Base-by-base conservation (phyloP, 2,329 filamentous ascomycete species). In the Fusarium sp. region DNA sequence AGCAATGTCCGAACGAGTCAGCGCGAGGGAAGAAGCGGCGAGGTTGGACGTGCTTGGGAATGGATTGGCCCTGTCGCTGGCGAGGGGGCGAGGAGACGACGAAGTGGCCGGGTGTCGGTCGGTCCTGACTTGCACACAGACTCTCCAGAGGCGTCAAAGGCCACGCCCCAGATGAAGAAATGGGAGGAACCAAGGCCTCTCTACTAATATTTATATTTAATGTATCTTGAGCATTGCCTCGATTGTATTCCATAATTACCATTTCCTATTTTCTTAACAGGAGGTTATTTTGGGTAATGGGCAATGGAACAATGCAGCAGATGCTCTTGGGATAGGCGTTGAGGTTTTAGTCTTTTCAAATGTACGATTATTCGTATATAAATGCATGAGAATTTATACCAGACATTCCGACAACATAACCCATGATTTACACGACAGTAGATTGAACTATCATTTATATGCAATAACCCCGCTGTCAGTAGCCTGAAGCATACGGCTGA, bases 1-100 rank as follows among this genome's bases (percentile, higher is more conserved):
- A 92, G 93, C 64, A 99, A 99, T 76, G 92, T 99, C 18, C 88
- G 96, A 43, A 93, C 87, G 0, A 84, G 87, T 81, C 80, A 94
- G 86, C 82, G 94, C 83, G 82, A 92, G 86, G 80, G 90, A 48
- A 82, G 84, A 55, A 90, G 85, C 72, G 89, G 89, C 34, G 89
- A 91, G 75, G 86, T 92, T 30, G 88, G 88, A 28, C 83, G 88
- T 28, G 89, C 88, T 2, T 91, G 89, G 89, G 89, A 91, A 76
- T 91, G 89, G 89, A 90, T 91, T 66, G 89, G 89, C 2, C 87
- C 88, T 16, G 81, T 84, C 20, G 79, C 82, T 20, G 84, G 82
- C 20, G 82, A 83, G 34, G 79, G 77, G 32, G 79, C 78, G 23
- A 78, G 85, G 43, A 81, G 84, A 50, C 81, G 86, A 34, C 84